phyloP scores from a whole-genome alignment of 495 filamentous ascomycete species.

The Evansstolkia leycettana region DNA sequence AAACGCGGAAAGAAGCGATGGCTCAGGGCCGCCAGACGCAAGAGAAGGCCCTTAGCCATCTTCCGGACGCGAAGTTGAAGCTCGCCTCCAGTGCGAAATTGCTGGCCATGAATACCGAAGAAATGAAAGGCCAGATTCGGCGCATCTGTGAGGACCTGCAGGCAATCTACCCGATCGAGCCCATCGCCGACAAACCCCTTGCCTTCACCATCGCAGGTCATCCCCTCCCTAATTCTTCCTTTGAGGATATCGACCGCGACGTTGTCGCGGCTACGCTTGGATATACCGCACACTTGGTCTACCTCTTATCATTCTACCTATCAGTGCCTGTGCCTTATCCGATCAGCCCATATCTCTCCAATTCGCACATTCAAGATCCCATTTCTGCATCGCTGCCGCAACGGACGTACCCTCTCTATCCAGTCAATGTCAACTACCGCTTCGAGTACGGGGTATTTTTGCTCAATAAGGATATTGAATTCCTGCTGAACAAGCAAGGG shows the following conservation, averaged over 20 bases:
- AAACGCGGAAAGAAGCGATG: constrained; percentile 54
- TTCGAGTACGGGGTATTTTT: constrained; percentile 95
- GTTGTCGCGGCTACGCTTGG: constrained; percentile 72
- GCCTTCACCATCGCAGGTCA: constrained; percentile 67
- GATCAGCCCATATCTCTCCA: constrained; percentile 55
- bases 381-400: constrained; percentile 56
- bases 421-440: constrained; percentile 64
- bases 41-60: constrained; percentile 31
- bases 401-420: constrained; percentile 69
- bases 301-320: constrained; percentile 75
- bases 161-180: constrained; percentile 66
- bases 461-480: constrained; percentile 87
- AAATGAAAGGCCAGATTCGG: constrained; percentile 66
- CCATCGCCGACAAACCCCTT: constrained; percentile 47
- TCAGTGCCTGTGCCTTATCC: constrained; percentile 71
- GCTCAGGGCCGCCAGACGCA: constrained; percentile 46
- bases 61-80: constrained; percentile 43
- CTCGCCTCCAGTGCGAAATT: constrained; percentile 42
- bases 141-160: constrained; percentile 76
- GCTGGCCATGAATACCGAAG: constrained; percentile 42
- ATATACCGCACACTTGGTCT: constrained; percentile 62
- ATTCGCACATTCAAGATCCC: constrained; percentile 66
- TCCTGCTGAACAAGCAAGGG: constrained; percentile 61
- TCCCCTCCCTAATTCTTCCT: constrained; percentile 63
- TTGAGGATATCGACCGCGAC: constrained; percentile 53